Base-by-base conservation (phyloP, 2,329 filamentous ascomycete species). In the Emergomyces orientalis region DNA sequence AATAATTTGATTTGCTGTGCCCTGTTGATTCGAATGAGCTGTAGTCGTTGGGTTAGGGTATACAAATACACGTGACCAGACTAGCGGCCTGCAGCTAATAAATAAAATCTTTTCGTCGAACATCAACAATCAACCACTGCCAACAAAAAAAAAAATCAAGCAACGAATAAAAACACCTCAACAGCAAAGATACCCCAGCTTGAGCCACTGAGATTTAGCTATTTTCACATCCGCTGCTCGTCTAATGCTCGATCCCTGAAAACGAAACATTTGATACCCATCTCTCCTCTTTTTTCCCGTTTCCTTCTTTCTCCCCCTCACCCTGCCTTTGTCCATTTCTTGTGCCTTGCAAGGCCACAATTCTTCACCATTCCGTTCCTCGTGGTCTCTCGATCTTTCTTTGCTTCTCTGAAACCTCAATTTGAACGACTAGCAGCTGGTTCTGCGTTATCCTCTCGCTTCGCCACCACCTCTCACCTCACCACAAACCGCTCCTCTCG, bases 401-500 rank as follows among this genome's bases (percentile, higher is more conserved):
- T 80, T 79, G 78, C 75, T 67, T 66, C 64, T 67, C 58, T 66
- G 41, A 66, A 52, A 62, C 62, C 62, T 37, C 63, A 59, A 37
- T 65, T 82, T 78, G 73, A 73, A 71, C 74, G 76, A 69, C 70
- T 77, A 76, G 84, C 84, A 85, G 84, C 84, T 78, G 82, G 85
- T 78, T 81, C 84, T 86, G 83, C 82, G 68, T 80, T 84, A 81
- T 70, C 75, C 73, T 72, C 62, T 52, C 62, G 57, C 41, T 6
- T 37, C 47, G 22, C 25, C 54, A 39, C 37, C 57, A 34, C 54
- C 58, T 55, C 56, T 59, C 55, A 32, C 41, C 37, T 27, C 59
- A 61, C 47, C 25, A n/a, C 60, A 58, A 59, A 61, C 30, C 55
- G 25, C 37, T 39, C 55, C 58, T 19, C 62, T 39, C 37, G 59